Evolutionary conservation across 2,329 filamentous ascomycete species (phyloP).

Genomic region (Blastomyces silverae): DNA sequence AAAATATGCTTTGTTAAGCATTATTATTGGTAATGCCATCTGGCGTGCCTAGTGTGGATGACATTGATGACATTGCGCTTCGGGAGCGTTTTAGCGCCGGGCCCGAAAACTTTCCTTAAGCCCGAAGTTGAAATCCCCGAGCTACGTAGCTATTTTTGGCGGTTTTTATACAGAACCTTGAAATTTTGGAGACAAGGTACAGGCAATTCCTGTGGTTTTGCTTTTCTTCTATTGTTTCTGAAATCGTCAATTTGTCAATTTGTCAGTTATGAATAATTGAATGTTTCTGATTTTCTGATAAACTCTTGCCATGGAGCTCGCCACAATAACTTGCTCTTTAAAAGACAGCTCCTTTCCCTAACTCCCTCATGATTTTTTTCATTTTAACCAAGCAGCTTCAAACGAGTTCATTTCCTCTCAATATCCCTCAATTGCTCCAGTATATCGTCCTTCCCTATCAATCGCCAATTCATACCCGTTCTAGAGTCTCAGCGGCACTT

Average conservation of each 20-base stretch:
- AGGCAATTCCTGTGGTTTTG: background rate
- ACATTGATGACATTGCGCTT: no score
- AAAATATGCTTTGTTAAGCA: background rate
- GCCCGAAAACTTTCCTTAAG: background rate
- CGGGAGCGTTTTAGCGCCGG: background rate
- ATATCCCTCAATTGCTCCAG: background rate
- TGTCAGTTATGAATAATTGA: slow-evolving; percentile 4
- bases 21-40: slow-evolving; percentile 1
- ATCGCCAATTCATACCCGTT: background rate
- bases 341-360: background rate
- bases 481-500: background rate
- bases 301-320: background rate
- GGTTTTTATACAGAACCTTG: background rate
- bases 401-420: background rate
- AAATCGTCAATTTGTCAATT: background rate
- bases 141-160: background rate
- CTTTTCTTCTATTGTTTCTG: background rate
- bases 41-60: background rate
- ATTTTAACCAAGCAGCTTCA: background rate
- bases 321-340: background rate
- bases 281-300: background rate
- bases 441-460: background rate
- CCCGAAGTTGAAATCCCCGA: no score
- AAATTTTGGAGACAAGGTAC: background rate
- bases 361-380: background rate